phyloP scores from a whole-genome alignment of 495 filamentous ascomycete species.

The Penicillium roqueforti region DNA sequence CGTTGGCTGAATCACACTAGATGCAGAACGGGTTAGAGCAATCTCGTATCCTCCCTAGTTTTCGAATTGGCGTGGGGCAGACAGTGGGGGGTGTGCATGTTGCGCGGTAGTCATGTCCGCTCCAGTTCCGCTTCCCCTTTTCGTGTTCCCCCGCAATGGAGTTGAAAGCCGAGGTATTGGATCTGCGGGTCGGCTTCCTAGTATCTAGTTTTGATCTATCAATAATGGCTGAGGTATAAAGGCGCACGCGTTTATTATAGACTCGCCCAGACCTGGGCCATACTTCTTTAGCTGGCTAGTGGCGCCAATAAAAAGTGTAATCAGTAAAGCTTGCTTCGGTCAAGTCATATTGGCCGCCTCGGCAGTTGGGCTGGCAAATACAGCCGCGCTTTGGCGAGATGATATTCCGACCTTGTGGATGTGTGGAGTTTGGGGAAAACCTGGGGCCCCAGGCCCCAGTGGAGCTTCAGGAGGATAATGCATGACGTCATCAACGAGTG shows the following conservation, averaged over 20 bases:
- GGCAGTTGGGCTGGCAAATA: not conserved
- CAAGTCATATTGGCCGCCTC: constrained; percentile 5
- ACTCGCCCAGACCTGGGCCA: not conserved
- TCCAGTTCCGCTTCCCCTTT: not conserved
- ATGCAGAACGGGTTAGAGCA: not conserved
- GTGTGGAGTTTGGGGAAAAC: not conserved
- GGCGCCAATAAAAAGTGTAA: not conserved
- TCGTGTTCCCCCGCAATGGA: not conserved
- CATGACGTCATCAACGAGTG: too few relatives aligned
- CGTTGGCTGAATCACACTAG: not conserved
- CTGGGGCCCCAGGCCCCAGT: not conserved
- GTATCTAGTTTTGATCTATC: too few relatives aligned
- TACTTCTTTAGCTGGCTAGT: not conserved
- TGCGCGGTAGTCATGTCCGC: too few relatives aligned
- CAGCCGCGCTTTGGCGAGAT: not conserved
- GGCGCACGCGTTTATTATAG: not conserved
- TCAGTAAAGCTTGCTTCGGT: constrained; percentile 1
- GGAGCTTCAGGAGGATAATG: not conserved
- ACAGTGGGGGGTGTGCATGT: not conserved
- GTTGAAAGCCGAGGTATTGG: not conserved
- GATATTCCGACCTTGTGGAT: not conserved
- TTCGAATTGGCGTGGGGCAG: not conserved
- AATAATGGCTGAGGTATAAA: too few relatives aligned
- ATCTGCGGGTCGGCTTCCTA: not conserved
- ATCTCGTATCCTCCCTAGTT: not conserved